phyloP scores from a whole-genome alignment of 2,329 filamentous ascomycete species.

The Cladosporium sp. region DNA sequence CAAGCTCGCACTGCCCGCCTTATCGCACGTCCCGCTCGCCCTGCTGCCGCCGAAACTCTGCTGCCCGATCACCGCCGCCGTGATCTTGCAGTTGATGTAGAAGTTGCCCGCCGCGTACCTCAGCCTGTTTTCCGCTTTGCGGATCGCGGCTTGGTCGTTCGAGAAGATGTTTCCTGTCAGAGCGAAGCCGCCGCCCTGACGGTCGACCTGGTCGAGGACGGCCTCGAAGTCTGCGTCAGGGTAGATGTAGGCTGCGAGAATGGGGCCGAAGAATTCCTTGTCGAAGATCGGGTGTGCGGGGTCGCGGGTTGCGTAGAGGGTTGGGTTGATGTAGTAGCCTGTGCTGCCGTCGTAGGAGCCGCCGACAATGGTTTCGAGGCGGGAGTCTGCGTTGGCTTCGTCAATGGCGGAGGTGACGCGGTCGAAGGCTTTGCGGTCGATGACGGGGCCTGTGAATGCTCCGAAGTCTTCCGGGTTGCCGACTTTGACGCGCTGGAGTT shows the following conservation, averaged over 20 bases:
- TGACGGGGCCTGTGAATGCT: constrained; percentile 86
- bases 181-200: constrained; percentile 55
- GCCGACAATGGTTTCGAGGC: constrained; percentile 72
- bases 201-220: constrained; percentile 58
- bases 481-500: constrained; percentile 70
- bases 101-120: constrained; percentile 79
- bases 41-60: constrained; percentile 54
- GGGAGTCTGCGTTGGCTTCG: constrained; percentile 71
- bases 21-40: constrained; percentile 60
- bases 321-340: constrained; percentile 83
- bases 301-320: constrained; percentile 75
- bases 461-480: constrained; percentile 69
- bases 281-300: constrained; percentile 73
- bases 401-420: constrained; percentile 78
- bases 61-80: constrained; percentile 49
- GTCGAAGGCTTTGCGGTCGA: constrained; percentile 79
- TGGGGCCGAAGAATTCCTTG: constrained; percentile 80
- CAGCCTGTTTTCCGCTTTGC: constrained; percentile 69
- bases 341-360: constrained; percentile 75
- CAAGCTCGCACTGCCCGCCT: constrained; percentile 57
- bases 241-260: constrained; percentile 76
- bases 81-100: constrained; percentile 81
- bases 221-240: constrained; percentile 70
- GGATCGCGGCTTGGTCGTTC: constrained; percentile 64
- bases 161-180: constrained; percentile 78